A percentile compares a stretch with the other conserved stretches of the same genome.
These are phyloP conservation scores for Catunica adiposa DNA, from an alignment of 2,329 filamentous ascomycete species.

Conservation along the genomic window DNA sequence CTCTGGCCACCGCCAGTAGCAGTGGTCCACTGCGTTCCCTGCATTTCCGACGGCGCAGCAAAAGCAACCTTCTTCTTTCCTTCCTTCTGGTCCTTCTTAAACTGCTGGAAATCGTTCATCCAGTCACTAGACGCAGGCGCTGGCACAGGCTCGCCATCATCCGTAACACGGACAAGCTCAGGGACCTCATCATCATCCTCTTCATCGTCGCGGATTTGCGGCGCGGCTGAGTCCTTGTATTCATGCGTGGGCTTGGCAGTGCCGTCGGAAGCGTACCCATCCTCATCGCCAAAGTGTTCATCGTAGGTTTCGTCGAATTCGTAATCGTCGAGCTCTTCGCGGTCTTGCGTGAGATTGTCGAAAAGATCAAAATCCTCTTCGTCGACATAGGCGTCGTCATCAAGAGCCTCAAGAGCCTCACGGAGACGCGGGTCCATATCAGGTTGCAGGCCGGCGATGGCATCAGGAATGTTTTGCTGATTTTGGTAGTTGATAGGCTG, in stretches of 20 bases:
- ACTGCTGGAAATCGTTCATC: conserved; percentile 85
- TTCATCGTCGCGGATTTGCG: conserved; percentile 8
- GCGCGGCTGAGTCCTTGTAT: conserved; percentile 25
- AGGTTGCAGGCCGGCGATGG: conserved; percentile 82
- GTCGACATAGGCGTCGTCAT: conserved; percentile 89
- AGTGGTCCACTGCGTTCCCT: conserved; percentile 56
- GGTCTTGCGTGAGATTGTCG: conserved; percentile 50
- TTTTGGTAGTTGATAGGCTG: conserved; percentile 69
- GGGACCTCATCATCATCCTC: conserved; percentile 24
- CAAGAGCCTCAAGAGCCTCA: conserved; percentile 81
- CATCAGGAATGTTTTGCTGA: conserved; percentile 83
- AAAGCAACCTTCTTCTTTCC: conserved; percentile 21
- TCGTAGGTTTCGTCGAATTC: conserved; percentile 59
- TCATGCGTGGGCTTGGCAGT: conserved; percentile 62
- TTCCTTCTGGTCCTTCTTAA: conserved; percentile 63
- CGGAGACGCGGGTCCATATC: conserved; percentile 91
- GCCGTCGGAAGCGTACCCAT: conserved; percentile 88
- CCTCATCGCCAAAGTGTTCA: conserved; percentile 44
- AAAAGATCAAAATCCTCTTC: conserved; percentile 78
- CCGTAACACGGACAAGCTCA: conserved; percentile 34
- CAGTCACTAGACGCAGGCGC: conserved; percentile 60
- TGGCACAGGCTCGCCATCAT: conserved; percentile 18
- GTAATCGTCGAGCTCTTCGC: conserved; percentile 55
- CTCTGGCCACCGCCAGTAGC: conserved; percentile 63
- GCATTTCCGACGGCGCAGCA: conserved; percentile 42